Base-by-base conservation (phyloP, 164 flowering plant species). In the Annona cherimola region DNA sequence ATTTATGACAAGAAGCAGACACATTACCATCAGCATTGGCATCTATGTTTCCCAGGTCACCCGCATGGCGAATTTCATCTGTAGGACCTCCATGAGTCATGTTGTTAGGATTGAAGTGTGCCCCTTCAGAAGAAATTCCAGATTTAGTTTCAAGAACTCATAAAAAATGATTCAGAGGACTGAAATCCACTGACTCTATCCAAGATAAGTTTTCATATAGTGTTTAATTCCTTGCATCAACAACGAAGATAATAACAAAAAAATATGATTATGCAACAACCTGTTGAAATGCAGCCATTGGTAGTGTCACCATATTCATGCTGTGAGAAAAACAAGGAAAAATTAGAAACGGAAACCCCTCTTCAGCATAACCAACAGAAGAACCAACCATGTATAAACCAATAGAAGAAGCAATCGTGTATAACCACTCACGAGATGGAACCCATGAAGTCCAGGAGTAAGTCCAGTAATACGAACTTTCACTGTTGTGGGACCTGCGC, bases 11-110 rank as follows among this genome's bases (percentile, higher is more conserved):
- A 50, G 19, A 66, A 41, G 72, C 63, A 44, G n/a, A 39, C 42
- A 14, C 14, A 50, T 50, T 50, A 91, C 97, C 98, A 73, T 92
- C 89, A 41, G 93, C 86, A 75, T 89, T 88, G 46, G 98, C 98
- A 80, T 88, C 74, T 82, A 92, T 92, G 98, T 94, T 94, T 90
- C 97, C 97, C 97, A 92, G 96, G 94, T 94, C 96, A 78, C 98
- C 98, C 95, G 96, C 97, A 88, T 94, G 98, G 63, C 98, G 94
- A 39, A 87, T 63, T 83, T 90, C 87, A 75, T 94, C 97, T 61
- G 80, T 89, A 75, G 95, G 98, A 88, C 96, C 97, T 74, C 98
- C 98, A 77, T 94, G 97, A 69, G 96, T 92, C 90, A 87, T 0
- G 0, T 79, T 81, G 46, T 88, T 86, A 3, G 97, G 98, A 74